Evolutionary conservation across 176 grass and related monocot genomes (phyloP), one percentile per base, ranked within the genome.

Genomic region (Carex myosuroides): DNA sequence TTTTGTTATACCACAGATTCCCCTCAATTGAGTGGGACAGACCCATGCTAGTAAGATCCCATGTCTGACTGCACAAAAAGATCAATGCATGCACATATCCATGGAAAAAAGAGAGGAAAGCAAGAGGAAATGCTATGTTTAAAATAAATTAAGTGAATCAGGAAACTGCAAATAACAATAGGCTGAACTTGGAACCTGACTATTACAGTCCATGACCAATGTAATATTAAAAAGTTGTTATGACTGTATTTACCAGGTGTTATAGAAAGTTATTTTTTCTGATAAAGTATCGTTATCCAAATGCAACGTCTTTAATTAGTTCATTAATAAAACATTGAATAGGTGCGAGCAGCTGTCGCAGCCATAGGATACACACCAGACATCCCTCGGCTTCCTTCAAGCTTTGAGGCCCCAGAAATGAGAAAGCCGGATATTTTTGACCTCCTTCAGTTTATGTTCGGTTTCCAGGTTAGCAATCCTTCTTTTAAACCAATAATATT

Each of bases 321-420:
- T 67, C 18, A 68, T 67, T 67, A 48, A 83, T 83, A 50, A 83
- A 50, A 29, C 20, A 71, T 82, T 70, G 79, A 71, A 84, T 72
- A 98, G 95, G 89, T 95, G 30, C 91, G 80, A 89, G 92, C 89
- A 82, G 91, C 95, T 71, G 83, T 87, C 83, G 59, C 91, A 82
- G 88, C 95, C 81, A 98, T 98, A 85, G 79, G 89, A 39, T 90
- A 95, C 78, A 85, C 87, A 68, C 76, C 89, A 86, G 92, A 98
- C 48, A 88, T 98, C 4, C 95, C 92, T 80, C 89, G 90, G 8
- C 88, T 94, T 69, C 74, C 84, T 82, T 37, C 24, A 70, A 54
- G 68, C 68, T 93, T 37, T 54, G 70, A 93, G 68, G 69, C 64
- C 44, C 82, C 84, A 74, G 90, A 94, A 71, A 70, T 88, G 44